phyloP scores from a whole-genome alignment of 352 stramenopile genomes.

The Pythium rhizo-oryzae region DNA sequence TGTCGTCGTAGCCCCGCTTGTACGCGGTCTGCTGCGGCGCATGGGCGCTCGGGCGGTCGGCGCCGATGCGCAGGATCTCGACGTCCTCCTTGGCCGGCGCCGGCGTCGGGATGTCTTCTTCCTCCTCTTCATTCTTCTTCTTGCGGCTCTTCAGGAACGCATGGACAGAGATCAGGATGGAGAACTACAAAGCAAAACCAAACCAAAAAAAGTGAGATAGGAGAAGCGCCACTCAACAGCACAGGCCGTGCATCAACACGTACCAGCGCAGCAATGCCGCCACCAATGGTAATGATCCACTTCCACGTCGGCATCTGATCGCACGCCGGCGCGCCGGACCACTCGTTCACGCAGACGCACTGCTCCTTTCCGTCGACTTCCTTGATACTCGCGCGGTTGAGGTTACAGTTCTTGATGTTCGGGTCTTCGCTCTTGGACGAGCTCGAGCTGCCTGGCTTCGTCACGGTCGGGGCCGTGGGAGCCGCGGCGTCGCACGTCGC shows the following conservation, averaged over 20 bases:
- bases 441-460: conserved; percentile 1
- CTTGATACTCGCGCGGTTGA: conserved; percentile 49
- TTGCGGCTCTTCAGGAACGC: conserved; percentile 36
- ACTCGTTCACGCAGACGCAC: conserved; percentile 42
- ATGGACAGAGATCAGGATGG: conserved; percentile 34
- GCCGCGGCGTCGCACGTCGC: conserved; percentile 24
- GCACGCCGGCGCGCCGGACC: conserved; percentile 35
- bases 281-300: conserved; percentile 42
- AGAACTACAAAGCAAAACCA: conserved; percentile 23
- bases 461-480: conserved; percentile 17
- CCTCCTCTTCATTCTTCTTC: conserved; percentile 31
- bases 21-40: conserved; percentile 15
- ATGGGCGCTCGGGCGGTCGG: conserved; percentile 19
- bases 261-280: conserved; percentile 41
- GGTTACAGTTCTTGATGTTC: conserved; percentile 50
- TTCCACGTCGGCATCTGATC: conserved; percentile 41
- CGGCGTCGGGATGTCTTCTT: conserved; percentile 16
- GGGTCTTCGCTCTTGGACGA: conserved; percentile 25
- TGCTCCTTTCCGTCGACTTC: conserved; percentile 36
- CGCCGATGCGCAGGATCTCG: conserved; percentile 32
- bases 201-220: conserved; percentile 15
- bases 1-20: conserved; percentile 25
- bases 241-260: not conserved
- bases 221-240: not conserved
- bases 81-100: conserved; percentile 24